Base-by-base conservation (phyloP, 371 early-diverging fungal genomes). In the Rhizopus sp. region DNA sequence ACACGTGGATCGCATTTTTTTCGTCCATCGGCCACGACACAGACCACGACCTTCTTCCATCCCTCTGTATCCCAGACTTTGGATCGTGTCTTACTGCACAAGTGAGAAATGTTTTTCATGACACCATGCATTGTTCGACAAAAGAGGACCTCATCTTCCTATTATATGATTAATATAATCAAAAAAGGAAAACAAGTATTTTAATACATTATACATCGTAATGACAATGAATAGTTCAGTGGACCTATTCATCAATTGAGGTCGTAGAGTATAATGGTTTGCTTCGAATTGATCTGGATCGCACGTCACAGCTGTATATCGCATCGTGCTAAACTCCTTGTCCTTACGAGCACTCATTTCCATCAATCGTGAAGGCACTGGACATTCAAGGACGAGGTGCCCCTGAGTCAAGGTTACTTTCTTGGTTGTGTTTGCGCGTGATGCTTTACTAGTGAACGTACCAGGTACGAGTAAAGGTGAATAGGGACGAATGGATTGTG, bases 171-270 rank as follows among this genome's bases (percentile, higher is more conserved):
- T 33, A 57, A 32, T 31, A 41, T 23, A 12, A 50, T 39, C 29
- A 35, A 38, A 17, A 51, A 34, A 7, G 12, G 12, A 15, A 13
- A 30, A 37, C 8, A 33, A 10, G 4, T 49, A 4, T 32, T 23
- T 35, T 7, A 49, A 60, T 67, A 71, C 75, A 46, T 75, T 75
- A 39, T 76, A 76, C 76, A 76, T 72, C 1, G 76, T 76, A 68
- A 95, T 82, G 40, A 94, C 96, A 45, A 91, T 87, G 52, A 90
- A 89, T 16, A 97, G 70, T 71, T 96, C 97, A 7, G 96, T 96
- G 42, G 84, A 63, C 45, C 96, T 81, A 37, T 83, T 78, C 63
- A 85, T 85, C 42, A 90, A 72, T 50, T 82, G 81, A 15, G 90
- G 95, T 8, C 96, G 83, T 52, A 97, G 77, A 0, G 89, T 86